Percentiles rank a stretch among this genome's conserved stretches.
Evolutionary conservation across 2,329 filamentous ascomycete species (phyloP).

Genomic region (Ophiostoma pallidulum): DNA sequence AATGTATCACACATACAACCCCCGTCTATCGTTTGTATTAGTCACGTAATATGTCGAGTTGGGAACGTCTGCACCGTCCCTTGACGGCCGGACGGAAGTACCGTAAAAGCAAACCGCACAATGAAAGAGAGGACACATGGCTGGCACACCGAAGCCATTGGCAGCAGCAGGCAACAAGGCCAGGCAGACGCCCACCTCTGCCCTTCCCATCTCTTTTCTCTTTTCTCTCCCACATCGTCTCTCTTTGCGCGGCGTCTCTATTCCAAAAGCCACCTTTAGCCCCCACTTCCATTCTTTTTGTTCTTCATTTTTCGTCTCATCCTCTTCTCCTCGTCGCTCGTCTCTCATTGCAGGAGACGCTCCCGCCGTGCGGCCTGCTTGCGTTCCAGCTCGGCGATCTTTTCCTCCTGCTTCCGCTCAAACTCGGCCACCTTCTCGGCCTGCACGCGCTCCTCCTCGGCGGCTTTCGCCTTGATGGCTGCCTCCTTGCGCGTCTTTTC

Average conservation of each 20-base stretch:
- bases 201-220: neutral
- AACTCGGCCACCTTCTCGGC: slow-evolving; percentile 49
- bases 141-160: too few relatives aligned
- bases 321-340: neutral
- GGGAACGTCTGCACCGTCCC: too few relatives aligned
- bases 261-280: too few relatives aligned
- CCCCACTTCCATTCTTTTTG: neutral
- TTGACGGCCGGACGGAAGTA: too few relatives aligned
- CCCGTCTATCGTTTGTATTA: too few relatives aligned
- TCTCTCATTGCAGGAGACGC: slow-evolving; percentile 26
- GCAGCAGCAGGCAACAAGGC: too few relatives aligned
- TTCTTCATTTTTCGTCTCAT: too few relatives aligned
- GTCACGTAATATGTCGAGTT: too few relatives aligned
- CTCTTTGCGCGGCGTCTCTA: too few relatives aligned
- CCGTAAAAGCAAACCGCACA: too few relatives aligned
- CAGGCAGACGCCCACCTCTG: neutral
- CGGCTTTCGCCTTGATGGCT: slow-evolving; percentile 39
- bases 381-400: slow-evolving; percentile 18
- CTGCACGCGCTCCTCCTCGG: slow-evolving; percentile 43
- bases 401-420: slow-evolving; percentile 47
- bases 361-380: slow-evolving; percentile 2
- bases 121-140: too few relatives aligned
- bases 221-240: neutral
- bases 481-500: slow-evolving; percentile 61
- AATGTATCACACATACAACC: too few relatives aligned